phyloP scores from a whole-genome alignment of 345 rosid genomes.

The Citrus mangshanensis region DNA sequence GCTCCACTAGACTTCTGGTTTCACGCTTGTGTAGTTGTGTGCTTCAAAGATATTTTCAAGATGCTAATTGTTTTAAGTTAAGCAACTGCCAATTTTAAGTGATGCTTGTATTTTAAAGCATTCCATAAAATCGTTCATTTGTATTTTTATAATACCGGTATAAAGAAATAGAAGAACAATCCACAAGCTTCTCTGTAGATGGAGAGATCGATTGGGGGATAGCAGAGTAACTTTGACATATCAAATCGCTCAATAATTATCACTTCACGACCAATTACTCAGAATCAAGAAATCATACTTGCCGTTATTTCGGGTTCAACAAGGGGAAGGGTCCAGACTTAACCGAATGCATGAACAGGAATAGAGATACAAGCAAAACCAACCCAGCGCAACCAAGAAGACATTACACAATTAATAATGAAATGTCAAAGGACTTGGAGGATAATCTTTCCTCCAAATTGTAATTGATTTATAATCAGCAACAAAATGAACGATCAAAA shows the following conservation, averaged over 20 bases:
- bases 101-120: not conserved
- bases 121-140: not conserved
- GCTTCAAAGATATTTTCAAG: not conserved
- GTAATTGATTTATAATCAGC: not conserved
- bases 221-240: no score
- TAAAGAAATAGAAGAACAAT: not conserved
- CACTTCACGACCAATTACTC: no score
- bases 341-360: no score
- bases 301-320: no score
- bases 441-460: not conserved
- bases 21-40: not conserved
- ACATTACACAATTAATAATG: not conserved
- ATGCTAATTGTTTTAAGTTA: not conserved
- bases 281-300: not conserved
- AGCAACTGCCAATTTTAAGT: not conserved
- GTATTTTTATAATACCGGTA: not conserved
- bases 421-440: not conserved
- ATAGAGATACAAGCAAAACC: not conserved
- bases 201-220: no score
- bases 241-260: no score
- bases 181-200: no score
- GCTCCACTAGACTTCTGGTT: not conserved
- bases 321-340: no score
- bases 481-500: slow-evolving; percentile 1
- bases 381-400: not conserved